Evolutionary conservation across 1,284 basidiomycete genomes (phyloP).

Genomic region (Melanopsichium pennsylvanicum): DNA sequence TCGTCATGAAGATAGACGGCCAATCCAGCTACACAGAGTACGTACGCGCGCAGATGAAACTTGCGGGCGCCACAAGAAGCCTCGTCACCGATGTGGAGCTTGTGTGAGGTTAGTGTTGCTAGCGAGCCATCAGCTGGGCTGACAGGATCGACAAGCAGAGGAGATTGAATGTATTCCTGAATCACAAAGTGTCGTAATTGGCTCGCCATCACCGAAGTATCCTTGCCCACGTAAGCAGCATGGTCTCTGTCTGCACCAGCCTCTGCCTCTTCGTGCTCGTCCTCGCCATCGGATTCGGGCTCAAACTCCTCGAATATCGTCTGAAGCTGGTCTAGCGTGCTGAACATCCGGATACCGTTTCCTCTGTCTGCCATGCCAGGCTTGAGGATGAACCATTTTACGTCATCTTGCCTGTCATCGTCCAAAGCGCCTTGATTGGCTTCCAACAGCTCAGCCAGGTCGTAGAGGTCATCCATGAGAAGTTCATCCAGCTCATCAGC

Average conservation of each 20-base stretch:
- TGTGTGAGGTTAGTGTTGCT: neutral
- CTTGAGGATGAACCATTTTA: constrained; percentile 73
- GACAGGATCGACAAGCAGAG: constrained; percentile 38
- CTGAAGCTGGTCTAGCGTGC: constrained; percentile 77
- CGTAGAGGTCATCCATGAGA: constrained; percentile 91
- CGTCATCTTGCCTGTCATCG: constrained; percentile 68
- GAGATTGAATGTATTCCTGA: constrained; percentile 72
- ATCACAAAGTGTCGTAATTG: constrained; percentile 96
- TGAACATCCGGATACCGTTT: constrained; percentile 91
- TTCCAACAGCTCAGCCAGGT: constrained; percentile 74
- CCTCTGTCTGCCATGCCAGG: constrained; percentile 97
- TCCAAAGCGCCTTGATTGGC: constrained; percentile 22
- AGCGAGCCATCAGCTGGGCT: neutral
- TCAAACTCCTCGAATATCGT: constrained; percentile 88
- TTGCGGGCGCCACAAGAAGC: constrained; percentile 31
- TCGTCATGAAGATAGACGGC: constrained; percentile 74
- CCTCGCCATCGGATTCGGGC: constrained; percentile 69
- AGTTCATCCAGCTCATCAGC: constrained; percentile 95
- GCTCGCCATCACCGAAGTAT: constrained; percentile 69
- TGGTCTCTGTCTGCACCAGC: neutral
- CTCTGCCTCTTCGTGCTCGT: constrained; percentile 62
- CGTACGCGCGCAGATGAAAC: constrained; percentile 95
- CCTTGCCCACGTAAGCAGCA: constrained; percentile 22
- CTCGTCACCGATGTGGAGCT: constrained; percentile 6
- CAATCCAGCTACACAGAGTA: constrained; percentile 73